Evolutionary conservation across 805 yeast genomes (phyloP), one percentile per base, ranked within the genome.

Genomic region (Cyberlindnera misumaiensis): DNA sequence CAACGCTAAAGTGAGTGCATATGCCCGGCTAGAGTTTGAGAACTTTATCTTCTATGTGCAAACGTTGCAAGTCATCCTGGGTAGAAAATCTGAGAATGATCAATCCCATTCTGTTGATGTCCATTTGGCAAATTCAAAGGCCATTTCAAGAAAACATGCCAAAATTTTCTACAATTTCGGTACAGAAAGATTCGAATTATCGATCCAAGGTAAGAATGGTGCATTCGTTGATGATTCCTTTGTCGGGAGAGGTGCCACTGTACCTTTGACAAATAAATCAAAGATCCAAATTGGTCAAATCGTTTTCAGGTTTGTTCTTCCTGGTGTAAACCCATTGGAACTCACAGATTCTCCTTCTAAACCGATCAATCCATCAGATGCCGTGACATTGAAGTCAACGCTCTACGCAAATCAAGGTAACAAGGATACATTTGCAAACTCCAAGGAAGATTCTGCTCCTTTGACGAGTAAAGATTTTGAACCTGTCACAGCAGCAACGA

Each of bases 101-200:
- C 75, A 69, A 38, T 55, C 67, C 10, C 81, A 83, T 51, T 73
- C 84, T 4, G 85, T 90, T 10, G 98, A 90, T 63, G 96, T 93
- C 31, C 96, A 93, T 64, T 63, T 93, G 32, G 95, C 96, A 9
- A 77, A 85, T 11, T 84, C 89, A 30, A 93, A 93, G 64, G 95
- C 97, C 9, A 87, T 93, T 13, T 87, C 96, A 5, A 67, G 98
- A 55, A 71, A 87, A 42, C 98, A 93, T 61, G 98, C 97, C 4
- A 89, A 86, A 61, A 90, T 93, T 12, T 90, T 89, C 58, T 93
- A 90, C 65, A 93, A 93, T 58, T 93, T 93, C 62, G 97, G 96
- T 4, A 88, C 94, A 4, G 97, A 90, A 57, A 65, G 95, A 47
- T 93, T 93, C 55, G 98, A 93, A 60, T 65, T 93, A 32, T 80